A percentile compares a stretch with the other conserved stretches of the same genome.
Conservation (phyloP, 73 alveolate species). For the Paramecium biaurelia region DNA sequence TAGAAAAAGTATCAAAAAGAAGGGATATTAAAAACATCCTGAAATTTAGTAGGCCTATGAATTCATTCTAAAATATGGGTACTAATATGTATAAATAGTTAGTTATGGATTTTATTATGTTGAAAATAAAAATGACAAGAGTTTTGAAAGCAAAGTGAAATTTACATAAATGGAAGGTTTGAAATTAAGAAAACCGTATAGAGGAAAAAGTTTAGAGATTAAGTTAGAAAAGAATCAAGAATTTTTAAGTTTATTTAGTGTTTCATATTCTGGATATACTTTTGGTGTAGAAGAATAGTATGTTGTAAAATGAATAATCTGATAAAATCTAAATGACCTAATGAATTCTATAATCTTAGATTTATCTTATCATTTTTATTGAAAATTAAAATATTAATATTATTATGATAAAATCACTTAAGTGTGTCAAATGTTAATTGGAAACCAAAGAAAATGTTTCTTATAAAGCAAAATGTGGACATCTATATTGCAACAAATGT, state of each 20-base stretch:
- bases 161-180: background rate
- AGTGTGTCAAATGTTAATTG: background rate
- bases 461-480: constrained; percentile 9
- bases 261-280: background rate
- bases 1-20: background rate
- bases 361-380: background rate
- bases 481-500: constrained; percentile 6
- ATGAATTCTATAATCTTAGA: background rate
- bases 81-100: background rate
- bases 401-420: background rate
- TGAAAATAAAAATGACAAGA: background rate
- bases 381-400: background rate
- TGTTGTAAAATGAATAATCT: background rate
- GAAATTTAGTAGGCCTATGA: background rate
- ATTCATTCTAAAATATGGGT: background rate
- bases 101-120: constrained; percentile 36
- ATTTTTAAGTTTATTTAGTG: background rate
- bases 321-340: background rate
- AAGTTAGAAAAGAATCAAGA: background rate
- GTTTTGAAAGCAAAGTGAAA: background rate
- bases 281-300: background rate
- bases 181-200: background rate
- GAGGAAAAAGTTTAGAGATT: background rate
- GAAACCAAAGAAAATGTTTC: background rate
- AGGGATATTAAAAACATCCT: background rate